Evolutionary conservation across 2,329 filamentous ascomycete genomes (phyloP), one percentile per base, ranked within the genome.

Genomic region (Plenodomus tracheiphilus): DNA sequence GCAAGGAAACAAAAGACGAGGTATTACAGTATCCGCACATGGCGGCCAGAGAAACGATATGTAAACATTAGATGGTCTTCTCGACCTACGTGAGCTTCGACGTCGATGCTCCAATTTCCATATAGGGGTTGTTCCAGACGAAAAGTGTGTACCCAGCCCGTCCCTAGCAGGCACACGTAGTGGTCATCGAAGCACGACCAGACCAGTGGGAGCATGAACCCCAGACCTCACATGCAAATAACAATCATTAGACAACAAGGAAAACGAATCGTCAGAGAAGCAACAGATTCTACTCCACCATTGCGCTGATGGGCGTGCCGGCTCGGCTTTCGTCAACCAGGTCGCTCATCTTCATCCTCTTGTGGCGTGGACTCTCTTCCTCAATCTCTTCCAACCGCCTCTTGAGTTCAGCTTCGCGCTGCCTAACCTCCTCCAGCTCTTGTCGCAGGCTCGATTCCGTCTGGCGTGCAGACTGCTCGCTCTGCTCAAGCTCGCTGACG

Each of bases 391-490:
- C 87, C n/a, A 96, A 77, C 42, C 88, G 85, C 42, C 88, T 82
- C 75, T 95, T 95, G 32, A 96, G 79, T 48, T 86, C 88, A 49
- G 91, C 89, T 71, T 95, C 91, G 30, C 90, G 82, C 43, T 84
- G 82, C 62, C 91, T 86, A 39, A 86, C 85, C 43, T 93, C 88
- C 25, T 95, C 89, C 5, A 87, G 74, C 60, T 87, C 81, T 3
- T 78, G 72, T 20, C 81, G 79, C 54, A 87, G 74, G 42, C 83
- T 79, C 2, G 77, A 77, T 53, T 85, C 82, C 17, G 73, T 73
- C 38, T 84, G 81, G 7, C 80, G 77, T 37, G 85, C 79, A 49
- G 85, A 81, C 40, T 83, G 83, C 67, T 93, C 89, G 65, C 87
- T 87, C 59, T 86, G 83, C 68, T 95, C 90, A 11, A 94, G 79